Percentiles rank a stretch among this genome's conserved stretches.
Conservation (phyloP, 73 alveolate genomes). For the Paramecium caudatum region DNA sequence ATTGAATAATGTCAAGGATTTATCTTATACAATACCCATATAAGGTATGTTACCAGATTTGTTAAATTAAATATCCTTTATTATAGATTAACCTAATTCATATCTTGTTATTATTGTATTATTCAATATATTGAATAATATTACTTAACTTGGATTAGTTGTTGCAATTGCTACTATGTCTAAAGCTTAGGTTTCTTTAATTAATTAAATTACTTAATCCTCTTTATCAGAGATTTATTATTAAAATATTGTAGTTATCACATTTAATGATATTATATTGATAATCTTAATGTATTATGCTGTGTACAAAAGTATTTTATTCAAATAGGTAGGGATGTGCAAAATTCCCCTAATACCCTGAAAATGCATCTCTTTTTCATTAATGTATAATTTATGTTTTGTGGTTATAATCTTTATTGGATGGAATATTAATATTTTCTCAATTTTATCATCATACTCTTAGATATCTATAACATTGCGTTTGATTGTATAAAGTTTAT, state of each 20-base stretch:
- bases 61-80: slow-evolving; percentile 15
- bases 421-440: slow-evolving; percentile 20
- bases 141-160: background rate
- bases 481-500: slow-evolving; percentile 59
- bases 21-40: slow-evolving; percentile 36
- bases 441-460: slow-evolving; percentile 52
- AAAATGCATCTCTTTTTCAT: slow-evolving; percentile 29
- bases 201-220: background rate
- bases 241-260: slow-evolving; percentile 3
- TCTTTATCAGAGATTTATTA: background rate
- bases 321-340: slow-evolving; percentile 59
- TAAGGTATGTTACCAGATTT: slow-evolving; percentile 23
- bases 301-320: slow-evolving; percentile 49
- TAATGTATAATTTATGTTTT: slow-evolving; percentile 45
- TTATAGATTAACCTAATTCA: background rate
- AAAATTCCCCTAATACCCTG: slow-evolving; percentile 48
- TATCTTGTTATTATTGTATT: background rate
- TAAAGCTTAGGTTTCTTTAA: slow-evolving; percentile 20
- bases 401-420: slow-evolving; percentile 64
- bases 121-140: background rate
- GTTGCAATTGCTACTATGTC: slow-evolving; percentile 24
- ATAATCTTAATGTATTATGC: background rate
- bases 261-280: background rate
- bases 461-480: slow-evolving; percentile 7
- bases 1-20: slow-evolving; percentile 15